Conservation (phyloP, 2,329 filamentous ascomycete species). For the Trichoderma breve region DNA sequence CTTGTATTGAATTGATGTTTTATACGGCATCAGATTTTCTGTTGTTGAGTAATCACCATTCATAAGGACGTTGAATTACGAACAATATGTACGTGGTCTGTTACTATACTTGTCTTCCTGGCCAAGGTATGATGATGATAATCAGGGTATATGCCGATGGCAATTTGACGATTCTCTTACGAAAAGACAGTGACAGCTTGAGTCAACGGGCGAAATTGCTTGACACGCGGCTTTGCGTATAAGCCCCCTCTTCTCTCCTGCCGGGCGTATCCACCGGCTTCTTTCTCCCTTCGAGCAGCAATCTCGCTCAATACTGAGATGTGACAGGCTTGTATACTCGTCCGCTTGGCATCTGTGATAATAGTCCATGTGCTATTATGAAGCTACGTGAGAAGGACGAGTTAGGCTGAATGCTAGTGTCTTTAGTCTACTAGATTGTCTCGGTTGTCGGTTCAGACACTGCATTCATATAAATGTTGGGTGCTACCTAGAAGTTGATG, state of each 20-base stretch:
- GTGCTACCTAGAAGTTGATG: not conserved
- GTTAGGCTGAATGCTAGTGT: not conserved
- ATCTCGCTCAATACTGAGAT: constrained; percentile 5
- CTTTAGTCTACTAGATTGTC: not conserved
- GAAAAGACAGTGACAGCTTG: not conserved
- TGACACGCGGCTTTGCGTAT: not conserved
- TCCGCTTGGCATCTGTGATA: not conserved
- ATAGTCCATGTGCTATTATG: not conserved
- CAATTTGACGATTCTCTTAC: not conserved
- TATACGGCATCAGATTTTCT: not conserved
- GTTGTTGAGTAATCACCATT: not conserved
- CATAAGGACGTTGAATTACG: not conserved
- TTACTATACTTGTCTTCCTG: not conserved
- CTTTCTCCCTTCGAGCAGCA: not conserved
- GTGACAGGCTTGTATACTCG: not conserved
- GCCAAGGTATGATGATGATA: not conserved
- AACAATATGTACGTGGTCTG: not conserved
- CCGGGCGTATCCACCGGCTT: not conserved
- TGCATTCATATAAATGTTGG: not conserved
- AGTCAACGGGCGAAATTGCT: not conserved
- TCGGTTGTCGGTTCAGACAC: not conserved
- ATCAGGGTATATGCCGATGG: not conserved
- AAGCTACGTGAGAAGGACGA: not conserved
- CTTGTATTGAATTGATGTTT: not conserved
- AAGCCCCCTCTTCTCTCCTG: not conserved